Evolutionary conservation across 805 yeast genomes (phyloP).

Genomic region (Cyberlindnera maclurae): DNA sequence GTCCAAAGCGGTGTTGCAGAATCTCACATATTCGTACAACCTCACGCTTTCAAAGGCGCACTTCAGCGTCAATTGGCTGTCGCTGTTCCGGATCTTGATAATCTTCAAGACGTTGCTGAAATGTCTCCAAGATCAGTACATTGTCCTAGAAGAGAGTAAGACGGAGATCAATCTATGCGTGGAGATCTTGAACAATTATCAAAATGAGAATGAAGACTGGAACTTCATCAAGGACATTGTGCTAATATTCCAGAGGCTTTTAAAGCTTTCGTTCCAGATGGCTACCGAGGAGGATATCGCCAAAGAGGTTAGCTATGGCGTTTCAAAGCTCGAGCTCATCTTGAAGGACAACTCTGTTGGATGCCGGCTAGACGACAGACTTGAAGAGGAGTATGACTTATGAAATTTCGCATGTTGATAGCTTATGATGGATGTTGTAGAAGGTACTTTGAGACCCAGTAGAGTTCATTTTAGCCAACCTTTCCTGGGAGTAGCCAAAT

Average conservation of each 20-base stretch:
- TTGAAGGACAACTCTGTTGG: conserved; percentile 40
- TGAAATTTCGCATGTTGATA: too few species aligned
- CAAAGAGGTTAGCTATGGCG: conserved; percentile 36
- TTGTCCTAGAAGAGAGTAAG: conserved; percentile 39
- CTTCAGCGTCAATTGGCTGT: conserved; percentile 37
- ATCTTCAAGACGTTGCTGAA: conserved; percentile 41
- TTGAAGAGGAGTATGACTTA: conserved; percentile 19
- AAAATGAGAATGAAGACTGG: conserved; percentile 35
- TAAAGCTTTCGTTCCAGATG: conserved; percentile 39
- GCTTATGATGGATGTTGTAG: too few species aligned
- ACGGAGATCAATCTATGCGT: conserved; percentile 42
- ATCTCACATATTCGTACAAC: conserved; percentile 39
- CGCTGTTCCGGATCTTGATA: conserved; percentile 40
- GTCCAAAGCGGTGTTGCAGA: conserved; percentile 40
- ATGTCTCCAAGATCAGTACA: conserved; percentile 41
- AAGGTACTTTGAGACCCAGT: too few species aligned
- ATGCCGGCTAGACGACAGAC: conserved; percentile 24
- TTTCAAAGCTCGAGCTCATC: conserved; percentile 39
- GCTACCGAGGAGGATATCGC: conserved; percentile 31
- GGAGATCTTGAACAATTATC: conserved; percentile 39
- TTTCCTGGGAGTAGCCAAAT: too few species aligned
- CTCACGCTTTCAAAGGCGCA: conserved; percentile 22
- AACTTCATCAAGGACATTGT: conserved; percentile 40
- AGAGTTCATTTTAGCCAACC: too few species aligned
- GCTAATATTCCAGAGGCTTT: conserved; percentile 38